Conservation (phyloP, 1,284 basidiomycete genomes). For the Leccinum huronense region DNA sequence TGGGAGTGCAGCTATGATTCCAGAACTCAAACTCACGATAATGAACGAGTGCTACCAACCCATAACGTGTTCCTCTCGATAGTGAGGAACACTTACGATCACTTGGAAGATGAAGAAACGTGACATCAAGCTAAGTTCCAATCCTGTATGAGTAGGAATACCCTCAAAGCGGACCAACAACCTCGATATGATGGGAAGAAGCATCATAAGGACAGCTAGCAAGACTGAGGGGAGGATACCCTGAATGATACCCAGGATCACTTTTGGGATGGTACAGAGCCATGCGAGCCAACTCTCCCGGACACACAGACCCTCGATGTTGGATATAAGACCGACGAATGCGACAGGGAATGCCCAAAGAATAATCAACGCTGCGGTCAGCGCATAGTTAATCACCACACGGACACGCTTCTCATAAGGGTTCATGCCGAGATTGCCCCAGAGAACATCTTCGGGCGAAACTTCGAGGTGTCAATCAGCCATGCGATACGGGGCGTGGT, state of each 20-base stretch:
- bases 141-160: slow-evolving; percentile 73
- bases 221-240: slow-evolving; percentile 86
- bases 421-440: slow-evolving; percentile 86
- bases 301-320: slow-evolving; percentile 71
- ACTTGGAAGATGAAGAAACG: slow-evolving; percentile 93
- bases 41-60: slow-evolving; percentile 77
- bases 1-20: slow-evolving; percentile 71
- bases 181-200: slow-evolving; percentile 84
- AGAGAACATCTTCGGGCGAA: slow-evolving; percentile 84
- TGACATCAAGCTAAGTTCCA: slow-evolving; percentile 90
- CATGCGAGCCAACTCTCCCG: slow-evolving; percentile 75
- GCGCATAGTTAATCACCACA: slow-evolving; percentile 54
- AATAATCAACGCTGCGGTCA: slow-evolving; percentile 66
- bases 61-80: background rate
- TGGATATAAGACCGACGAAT: slow-evolving; percentile 85
- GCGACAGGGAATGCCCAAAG: slow-evolving; percentile 78
- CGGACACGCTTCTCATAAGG: slow-evolving; percentile 82
- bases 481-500: slow-evolving; percentile 82
- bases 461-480: slow-evolving; percentile 66
- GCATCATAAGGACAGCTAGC: slow-evolving; percentile 87
- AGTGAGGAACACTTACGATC: slow-evolving; percentile 53
- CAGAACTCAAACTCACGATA: slow-evolving; percentile 79
- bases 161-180: slow-evolving; percentile 79
- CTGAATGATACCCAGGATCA: slow-evolving; percentile 82
- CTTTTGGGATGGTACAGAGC: slow-evolving; percentile 68